Evolutionary conservation across 2,329 filamentous ascomycete genomes (phyloP).

Genomic region (Pseudogymnoascus sp.): DNA sequence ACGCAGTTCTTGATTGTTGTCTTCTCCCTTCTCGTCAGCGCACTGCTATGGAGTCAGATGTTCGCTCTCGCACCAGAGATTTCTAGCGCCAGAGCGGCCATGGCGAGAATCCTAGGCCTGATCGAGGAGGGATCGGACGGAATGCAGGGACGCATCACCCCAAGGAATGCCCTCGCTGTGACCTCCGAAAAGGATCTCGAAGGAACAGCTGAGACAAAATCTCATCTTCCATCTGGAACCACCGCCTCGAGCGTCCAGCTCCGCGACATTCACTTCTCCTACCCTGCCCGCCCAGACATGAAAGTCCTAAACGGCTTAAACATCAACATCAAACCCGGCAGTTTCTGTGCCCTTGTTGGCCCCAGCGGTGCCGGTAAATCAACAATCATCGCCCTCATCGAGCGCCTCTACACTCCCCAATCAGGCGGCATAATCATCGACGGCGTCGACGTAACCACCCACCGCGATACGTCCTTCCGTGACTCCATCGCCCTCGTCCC

Average conservation of each 20-base stretch:
- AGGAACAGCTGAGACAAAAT: conserved; percentile 27
- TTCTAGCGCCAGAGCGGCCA: conserved; percentile 56
- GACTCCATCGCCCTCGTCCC: conserved; percentile 50
- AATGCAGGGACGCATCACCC: conserved; percentile 18
- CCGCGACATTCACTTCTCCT: conserved; percentile 55
- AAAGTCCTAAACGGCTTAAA: conserved; percentile 50
- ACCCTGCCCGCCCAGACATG: conserved; percentile 55
- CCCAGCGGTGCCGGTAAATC: conserved; percentile 63
- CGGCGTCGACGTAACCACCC: conserved; percentile 37
- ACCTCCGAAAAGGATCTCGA: conserved; percentile 33
- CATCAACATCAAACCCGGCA: conserved; percentile 50
- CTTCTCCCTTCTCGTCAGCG: conserved; percentile 63
- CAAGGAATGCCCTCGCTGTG: background rate
- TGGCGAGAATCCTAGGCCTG: conserved; percentile 49
- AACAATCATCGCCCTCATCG: conserved; percentile 53
- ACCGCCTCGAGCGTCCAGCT: conserved; percentile 46
- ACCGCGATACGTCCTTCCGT: conserved; percentile 40
- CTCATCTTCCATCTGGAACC: conserved; percentile 13
- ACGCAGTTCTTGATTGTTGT: conserved; percentile 70
- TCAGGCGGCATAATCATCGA: conserved; percentile 21
- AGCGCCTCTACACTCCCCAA: conserved; percentile 42
- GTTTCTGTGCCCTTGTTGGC: conserved; percentile 59
- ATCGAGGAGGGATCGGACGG: conserved; percentile 38
- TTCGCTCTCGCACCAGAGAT: conserved; percentile 70
- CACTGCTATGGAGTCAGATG: conserved; percentile 67